Base-by-base conservation (phyloP, 1,139 yeast species). In the Kurtzmaniella quercitrusa region DNA sequence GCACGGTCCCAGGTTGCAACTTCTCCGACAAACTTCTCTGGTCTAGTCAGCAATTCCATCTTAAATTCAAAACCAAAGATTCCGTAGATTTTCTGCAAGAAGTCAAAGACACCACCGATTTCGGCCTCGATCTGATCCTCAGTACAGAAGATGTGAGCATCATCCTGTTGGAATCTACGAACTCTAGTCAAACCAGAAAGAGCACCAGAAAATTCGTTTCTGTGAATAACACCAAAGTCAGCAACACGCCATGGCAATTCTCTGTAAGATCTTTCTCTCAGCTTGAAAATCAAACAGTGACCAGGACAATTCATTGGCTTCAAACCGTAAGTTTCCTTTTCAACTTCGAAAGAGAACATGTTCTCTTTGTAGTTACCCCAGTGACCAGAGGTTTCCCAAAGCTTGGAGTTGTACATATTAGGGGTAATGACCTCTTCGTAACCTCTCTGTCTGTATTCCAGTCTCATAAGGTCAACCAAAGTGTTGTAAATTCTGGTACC, bases 271-370 rank as follows among this genome's bases (percentile, higher is more conserved):
- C 95, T 80, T 47, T 89, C 95, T 61, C 93, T 82, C 50, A 86
- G 82, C 50, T 82, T 78, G 47, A 83, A 94, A 50, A 94, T 80
- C 45, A 93, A 61, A 60, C 98, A 94, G 61, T 94, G 99, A 1
- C 98, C 98, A 0, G 99, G 98, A 61, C 98, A 93, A 71, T 93
- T 93, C 98, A 93, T 93, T 53, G 98, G 98, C 65, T 93, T 93
- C 51, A 93, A 78, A 47, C 96, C 97, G 58, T 74, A 88, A 2
- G 69, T 64, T 62, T 89, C 97, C 76, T 88, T 89, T 68, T 91
- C 96, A 47, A 89, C 95, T 42, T 89, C 96, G 57, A 89, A 87
- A n/a, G 93, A 74, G 61, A 93, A 93, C 98, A 93, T 93, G 63
- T 93, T 88, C 61, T 93, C 97, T 63, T 88, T 85, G 69, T 93